These are phyloP conservation scores for Chlamydomonas eustigma DNA, from an alignment of 139 green algal genomes.

Conservation along the genomic window DNA sequence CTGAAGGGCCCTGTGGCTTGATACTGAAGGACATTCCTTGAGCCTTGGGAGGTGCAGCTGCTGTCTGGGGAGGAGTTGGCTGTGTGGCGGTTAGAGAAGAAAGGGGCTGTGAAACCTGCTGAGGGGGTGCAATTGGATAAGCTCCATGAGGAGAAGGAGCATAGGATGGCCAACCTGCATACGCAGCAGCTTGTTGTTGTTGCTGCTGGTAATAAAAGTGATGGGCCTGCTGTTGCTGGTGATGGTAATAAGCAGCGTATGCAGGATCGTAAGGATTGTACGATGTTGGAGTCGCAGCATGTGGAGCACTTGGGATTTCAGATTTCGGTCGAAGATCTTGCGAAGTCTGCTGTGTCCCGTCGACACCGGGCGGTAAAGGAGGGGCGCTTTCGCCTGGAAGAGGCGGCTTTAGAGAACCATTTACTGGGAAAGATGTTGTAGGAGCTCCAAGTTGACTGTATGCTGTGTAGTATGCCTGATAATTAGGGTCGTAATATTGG, in stretches of 20 bases:
- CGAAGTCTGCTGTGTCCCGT: too few species aligned
- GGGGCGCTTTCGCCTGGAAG: neutral
- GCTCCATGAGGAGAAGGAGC: neutral
- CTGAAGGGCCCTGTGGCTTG: neutral
- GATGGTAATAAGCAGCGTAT: conserved; percentile 5
- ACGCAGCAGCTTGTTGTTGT: neutral
- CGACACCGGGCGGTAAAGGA: neutral
- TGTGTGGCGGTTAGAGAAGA: neutral
- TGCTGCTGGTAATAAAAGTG: neutral
- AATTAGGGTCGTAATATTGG: too few species aligned
- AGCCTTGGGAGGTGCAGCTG: neutral
- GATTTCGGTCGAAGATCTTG: too few species aligned
- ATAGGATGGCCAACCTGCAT: neutral
- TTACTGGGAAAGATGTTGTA: neutral
- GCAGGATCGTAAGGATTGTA: neutral
- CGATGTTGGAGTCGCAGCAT: neutral
- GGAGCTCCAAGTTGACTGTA: too few species aligned
- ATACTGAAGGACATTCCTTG: neutral
- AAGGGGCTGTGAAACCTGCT: neutral
- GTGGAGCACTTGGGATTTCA: too few species aligned
- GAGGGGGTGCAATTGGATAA: neutral
- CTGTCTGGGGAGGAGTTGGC: neutral
- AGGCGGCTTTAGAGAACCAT: too few species aligned
- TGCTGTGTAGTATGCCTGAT: too few species aligned
- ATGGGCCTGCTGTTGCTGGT: conserved; percentile 5